These are phyloP conservation scores for Rhodocollybia butyracea DNA, from an alignment of 768 basidiomycete species.

Conservation along the genomic window DNA sequence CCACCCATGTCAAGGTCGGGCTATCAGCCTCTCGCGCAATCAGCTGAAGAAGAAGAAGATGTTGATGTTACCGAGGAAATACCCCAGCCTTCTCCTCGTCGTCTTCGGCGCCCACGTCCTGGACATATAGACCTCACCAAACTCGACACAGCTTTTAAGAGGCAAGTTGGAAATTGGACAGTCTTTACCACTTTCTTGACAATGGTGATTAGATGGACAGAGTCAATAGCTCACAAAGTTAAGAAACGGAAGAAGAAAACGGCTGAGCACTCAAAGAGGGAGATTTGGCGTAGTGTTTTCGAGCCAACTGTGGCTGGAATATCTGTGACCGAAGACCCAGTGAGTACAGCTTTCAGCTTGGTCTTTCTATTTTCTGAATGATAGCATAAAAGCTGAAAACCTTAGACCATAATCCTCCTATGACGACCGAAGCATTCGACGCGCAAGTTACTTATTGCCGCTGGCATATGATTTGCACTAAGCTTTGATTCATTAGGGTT, in stretches of 20 bases:
- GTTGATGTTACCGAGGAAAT: constrained; percentile 28
- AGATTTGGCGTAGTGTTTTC: constrained; percentile 80
- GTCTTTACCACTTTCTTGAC: neutral
- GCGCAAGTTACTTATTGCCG: constrained; percentile 39
- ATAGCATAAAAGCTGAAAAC: constrained; percentile 87
- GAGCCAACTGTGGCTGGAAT: constrained; percentile 52
- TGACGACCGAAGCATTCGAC: constrained; percentile 73
- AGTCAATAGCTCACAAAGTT: constrained; percentile 82
- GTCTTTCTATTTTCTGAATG: constrained; percentile 5
- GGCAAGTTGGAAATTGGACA: constrained; percentile 34
- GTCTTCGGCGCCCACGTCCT: constrained; percentile 40
- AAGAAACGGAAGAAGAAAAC: constrained; percentile 74
- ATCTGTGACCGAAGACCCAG: constrained; percentile 30
- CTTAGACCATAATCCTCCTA: constrained; percentile 73
- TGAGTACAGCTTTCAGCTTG: constrained; percentile 23
- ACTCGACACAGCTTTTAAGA: constrained; percentile 80
- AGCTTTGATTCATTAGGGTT: constrained; percentile 11
- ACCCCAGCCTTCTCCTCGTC: constrained; percentile 22
- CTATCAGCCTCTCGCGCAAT: constrained; percentile 45
- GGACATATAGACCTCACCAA: constrained; percentile 78
- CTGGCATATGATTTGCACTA: neutral
- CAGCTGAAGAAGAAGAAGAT: constrained; percentile 38
- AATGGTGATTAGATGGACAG: constrained; percentile 64
- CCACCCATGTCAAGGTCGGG: constrained; percentile 21
- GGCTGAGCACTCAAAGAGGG: constrained; percentile 59